Base-by-base conservation (phyloP, 345 rosid species). In the Geranium brycei region DNA sequence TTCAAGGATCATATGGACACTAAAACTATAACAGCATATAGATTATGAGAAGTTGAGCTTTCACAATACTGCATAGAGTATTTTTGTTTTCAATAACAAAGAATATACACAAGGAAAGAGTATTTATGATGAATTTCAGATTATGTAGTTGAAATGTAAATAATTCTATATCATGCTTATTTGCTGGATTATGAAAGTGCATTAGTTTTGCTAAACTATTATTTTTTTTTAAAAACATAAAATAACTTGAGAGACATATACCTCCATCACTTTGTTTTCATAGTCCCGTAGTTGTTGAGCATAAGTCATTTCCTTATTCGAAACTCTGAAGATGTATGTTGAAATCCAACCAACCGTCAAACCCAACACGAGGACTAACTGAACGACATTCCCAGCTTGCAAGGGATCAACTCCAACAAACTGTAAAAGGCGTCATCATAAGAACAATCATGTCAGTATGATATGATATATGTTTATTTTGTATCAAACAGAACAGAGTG, bases 271-370 rank as follows among this genome's bases (percentile, higher is more conserved):
- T 83, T 92, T 81, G 71, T 77, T 62, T 72, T 92, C 98, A 59
- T 92, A 89, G 85, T 92, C 91, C 58, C 95, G 93, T 38, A 92
- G 75, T 71, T 92, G 98, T 68, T 87, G 93, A 57, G 96, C 95
- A 59, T 92, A 87, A 1, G 96, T 92, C 96, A 92, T 92, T 77
- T 92, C 98, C 81, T 92, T 92, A 84, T 87, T 92, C 4, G 91
- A 87, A 38, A 92, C 98, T 68, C 98, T 80, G 65, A 92, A 89
- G 74, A 92, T 82, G 64, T 89, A 92, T 17, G 93, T 92, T 2
- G 88, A 86, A 60, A 92, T 85, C 98, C 98, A 89, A 72, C 96
- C 98, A 64, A 92, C 65, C 4, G 93, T 92, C 60, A 92, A 84
- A 38, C 98, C 98, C 66, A 87, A 70, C 57, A 92, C 98, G 71